Base-by-base conservation (phyloP, 2,329 filamentous ascomycete genomes). In the Neofusicoccum laricinum region DNA sequence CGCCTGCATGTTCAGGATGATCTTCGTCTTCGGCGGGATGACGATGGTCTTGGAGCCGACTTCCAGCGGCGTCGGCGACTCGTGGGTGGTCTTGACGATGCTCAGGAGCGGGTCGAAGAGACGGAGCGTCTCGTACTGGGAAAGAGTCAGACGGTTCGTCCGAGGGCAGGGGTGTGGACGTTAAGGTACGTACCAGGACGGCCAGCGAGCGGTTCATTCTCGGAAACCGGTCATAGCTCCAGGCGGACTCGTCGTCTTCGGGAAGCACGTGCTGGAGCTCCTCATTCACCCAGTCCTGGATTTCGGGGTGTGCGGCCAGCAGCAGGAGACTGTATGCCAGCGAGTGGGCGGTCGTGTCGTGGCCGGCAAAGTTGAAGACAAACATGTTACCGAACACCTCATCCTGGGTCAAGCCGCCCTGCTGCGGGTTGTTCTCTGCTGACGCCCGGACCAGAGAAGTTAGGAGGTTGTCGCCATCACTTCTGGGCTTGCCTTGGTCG, bases 361-460 rank as follows among this genome's bases (percentile, higher is more conserved):
- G 81, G 0, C 83, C 83, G 0, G 83, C 82, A 58, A 84, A 75
- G 57, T 80, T 83, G 66, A 83, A 77, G 1, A 80, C 72, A 61
- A 82, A 82, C 49, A 83, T 71, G 55, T 84, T 84, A 14, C 82
- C 81, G 43, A 80, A 80, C 3, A 85, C 79, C 64, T 85, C 82
- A 43, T 71, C 72, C 12, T 25, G 32, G 3, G 65, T 55, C 6
- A 68, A 19, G 36, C 36, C 36, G 7, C 10, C 19, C 10, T 21
- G 45, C 19, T 48, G 25, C 25, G 25, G 25, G 25, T 30, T 10
- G 2, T 4, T 19, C n/a, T 21, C 45, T 17, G 12, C 10, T 8
- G 45, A 48, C 6, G 57, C 57, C 25, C 36, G 38, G 43, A 66
- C 53, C 21, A 66, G 43, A 5, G 64, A 63, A 0, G 38, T 67